phyloP scores from a whole-genome alignment of 164 flowering plant species.

The Vitis rupestris region DNA sequence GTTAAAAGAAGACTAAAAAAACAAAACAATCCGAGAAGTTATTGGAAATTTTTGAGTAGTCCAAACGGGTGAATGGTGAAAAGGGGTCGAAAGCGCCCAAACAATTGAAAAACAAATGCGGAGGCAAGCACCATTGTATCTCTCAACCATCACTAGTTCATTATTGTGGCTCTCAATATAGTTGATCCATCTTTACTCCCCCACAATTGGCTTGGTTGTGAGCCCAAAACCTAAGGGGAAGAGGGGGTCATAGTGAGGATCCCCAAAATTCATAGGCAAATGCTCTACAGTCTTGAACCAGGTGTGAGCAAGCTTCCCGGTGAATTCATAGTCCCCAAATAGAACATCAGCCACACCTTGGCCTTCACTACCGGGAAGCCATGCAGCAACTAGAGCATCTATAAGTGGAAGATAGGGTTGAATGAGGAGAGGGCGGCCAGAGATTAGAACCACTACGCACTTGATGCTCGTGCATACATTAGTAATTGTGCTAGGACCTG shows the following conservation, averaged over 20 bases:
- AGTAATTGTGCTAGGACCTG: constrained; percentile 17
- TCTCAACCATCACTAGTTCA: too few species aligned
- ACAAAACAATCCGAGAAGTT: too few species aligned
- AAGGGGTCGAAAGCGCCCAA: too few species aligned
- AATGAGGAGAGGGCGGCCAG: constrained; percentile 30
- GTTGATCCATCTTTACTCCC: too few species aligned
- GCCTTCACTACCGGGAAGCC: constrained; percentile 39
- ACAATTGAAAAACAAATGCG: too few species aligned
- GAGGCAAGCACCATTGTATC: too few species aligned
- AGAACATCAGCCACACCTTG: constrained; percentile 36
- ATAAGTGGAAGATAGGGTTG: constrained; percentile 19
- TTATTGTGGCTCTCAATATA: too few species aligned
- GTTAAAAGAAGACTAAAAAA: too few species aligned
- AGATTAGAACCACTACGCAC: constrained; percentile 26
- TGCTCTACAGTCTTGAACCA: constrained; percentile 33
- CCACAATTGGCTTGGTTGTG: constrained; percentile 14
- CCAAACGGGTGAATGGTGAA: too few species aligned
- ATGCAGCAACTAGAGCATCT: constrained; percentile 36
- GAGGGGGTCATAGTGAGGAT: constrained; percentile 29
- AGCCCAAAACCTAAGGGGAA: constrained; percentile 32
- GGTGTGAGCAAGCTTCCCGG: constrained; percentile 29
- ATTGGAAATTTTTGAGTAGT: too few species aligned
- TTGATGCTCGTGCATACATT: constrained; percentile 24
- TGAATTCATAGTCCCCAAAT: constrained; percentile 36
- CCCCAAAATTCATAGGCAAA: constrained; percentile 38